These are phyloP conservation scores for Punica granatum DNA, from an alignment of 345 rosid genomes.

Conservation along the genomic window DNA sequence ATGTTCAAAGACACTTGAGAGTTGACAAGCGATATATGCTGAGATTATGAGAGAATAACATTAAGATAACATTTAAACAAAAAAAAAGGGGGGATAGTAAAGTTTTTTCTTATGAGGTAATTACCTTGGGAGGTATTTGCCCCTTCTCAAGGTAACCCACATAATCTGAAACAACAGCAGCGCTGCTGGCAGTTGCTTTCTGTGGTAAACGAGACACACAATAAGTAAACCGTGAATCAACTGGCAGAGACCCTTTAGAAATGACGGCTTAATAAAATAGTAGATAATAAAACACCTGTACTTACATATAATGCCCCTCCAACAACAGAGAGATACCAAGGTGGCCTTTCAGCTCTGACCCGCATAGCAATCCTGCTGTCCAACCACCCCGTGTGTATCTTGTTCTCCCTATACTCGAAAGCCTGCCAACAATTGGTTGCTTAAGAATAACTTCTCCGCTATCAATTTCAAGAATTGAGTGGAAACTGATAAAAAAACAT, in stretches of 20 bases:
- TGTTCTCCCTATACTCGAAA: conserved; percentile 90
- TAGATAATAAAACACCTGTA: conserved; percentile 6
- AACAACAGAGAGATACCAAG: conserved; percentile 99
- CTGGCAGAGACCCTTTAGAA: background rate
- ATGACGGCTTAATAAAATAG: background rate
- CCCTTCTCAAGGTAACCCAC: conserved; percentile 98
- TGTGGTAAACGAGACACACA: conserved; percentile 25
- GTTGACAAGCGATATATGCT: conserved; percentile 96
- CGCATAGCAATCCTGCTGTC: conserved; percentile 99
- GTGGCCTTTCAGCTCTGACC: conserved; percentile 98
- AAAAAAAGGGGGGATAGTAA: background rate
- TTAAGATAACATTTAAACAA: conserved; percentile 8
- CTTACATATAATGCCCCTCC: conserved; percentile 97
- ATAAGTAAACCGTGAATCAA: background rate
- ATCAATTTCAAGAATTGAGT: background rate
- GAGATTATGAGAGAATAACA: conserved; percentile 22
- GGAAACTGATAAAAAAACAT: conserved; percentile 13
- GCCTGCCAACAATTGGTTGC: conserved; percentile 44
- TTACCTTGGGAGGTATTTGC: conserved; percentile 99
- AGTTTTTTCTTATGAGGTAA: background rate
- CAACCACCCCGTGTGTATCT: conserved; percentile 99
- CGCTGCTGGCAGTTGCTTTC: conserved; percentile 97
- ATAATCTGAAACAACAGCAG: conserved; percentile 95
- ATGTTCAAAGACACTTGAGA: conserved; percentile 96
- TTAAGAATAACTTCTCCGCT: background rate